Evolutionary conservation across 1,284 basidiomycete genomes (phyloP), one percentile per base, ranked within the genome.

Genomic region (Baeospora myosura): DNA sequence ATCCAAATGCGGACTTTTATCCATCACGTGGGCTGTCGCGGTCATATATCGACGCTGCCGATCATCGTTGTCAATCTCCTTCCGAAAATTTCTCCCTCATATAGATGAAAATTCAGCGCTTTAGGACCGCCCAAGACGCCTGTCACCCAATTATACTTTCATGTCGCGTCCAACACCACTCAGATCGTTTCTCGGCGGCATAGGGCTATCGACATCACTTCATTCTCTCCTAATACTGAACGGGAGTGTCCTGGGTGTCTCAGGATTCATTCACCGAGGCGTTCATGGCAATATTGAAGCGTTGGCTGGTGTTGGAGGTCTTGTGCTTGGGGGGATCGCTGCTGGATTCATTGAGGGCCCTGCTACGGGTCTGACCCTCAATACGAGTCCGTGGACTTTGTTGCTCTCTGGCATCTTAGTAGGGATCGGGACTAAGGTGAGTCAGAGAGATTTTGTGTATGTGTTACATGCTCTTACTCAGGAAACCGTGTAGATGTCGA

Each of bases 191-290:
- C 49, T 81, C n/a, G 81, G 80, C 11, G 81, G 80, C 2, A 44
- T 76, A 24, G 66, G 74, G 26, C 66, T 84, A 21, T 64, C 78
- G 36, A 45, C 80, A 28, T 66, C 80, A 3, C 70, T 74, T 0
- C 72, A 79, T 46, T 58, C 69, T 6, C 62, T 84, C 12, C 60
- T 80, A 20, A 49, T 71, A 12, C 64, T 76, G 31, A 81, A 77
- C 38, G 79, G 80, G 18, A 66, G 66, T 42, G 71, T 76, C 20
- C 73, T 82, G 43, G 81, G 81, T 3, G 73, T 83, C 32, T 80
- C 78, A 8, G 77, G 78, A 2, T 77, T 82, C 45, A 49, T 82
- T 8, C 74, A 81, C 56, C 66, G 71, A 26, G 68, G 72, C 1
- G 49, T 72, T 4, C 63, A 64, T 17, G 78, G 78, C n/a, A 58